Evolutionary conservation across 108 stramenopile species (phyloP).

Genomic region (Cyclotella atomus): DNA sequence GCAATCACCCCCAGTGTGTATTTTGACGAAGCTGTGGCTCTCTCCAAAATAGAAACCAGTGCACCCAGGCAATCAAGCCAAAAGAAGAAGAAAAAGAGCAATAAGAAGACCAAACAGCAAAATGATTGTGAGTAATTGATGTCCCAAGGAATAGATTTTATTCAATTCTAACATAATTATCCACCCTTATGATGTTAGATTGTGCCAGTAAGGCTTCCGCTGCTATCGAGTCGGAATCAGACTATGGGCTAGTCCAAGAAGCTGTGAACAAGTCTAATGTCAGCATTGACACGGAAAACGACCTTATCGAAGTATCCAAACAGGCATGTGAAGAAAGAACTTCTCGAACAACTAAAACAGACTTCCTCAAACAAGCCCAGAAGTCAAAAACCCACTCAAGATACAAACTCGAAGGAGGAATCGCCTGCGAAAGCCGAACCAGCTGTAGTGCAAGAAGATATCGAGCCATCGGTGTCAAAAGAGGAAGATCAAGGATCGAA

Average conservation of each 20-base stretch:
- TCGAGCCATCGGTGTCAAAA: background rate
- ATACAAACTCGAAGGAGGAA: too few relatives aligned
- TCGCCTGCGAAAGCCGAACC: too few relatives aligned
- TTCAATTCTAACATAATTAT: too few relatives aligned
- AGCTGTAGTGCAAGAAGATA: background rate
- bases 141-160: too few relatives aligned
- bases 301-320: slow-evolving; percentile 14
- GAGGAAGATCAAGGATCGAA: background rate
- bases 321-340: background rate
- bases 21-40: slow-evolving; percentile 5
- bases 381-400: too few relatives aligned
- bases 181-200: too few relatives aligned
- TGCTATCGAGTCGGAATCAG: slow-evolving; percentile 15
- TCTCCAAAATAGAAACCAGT: background rate
- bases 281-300: slow-evolving; percentile 21
- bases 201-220: slow-evolving; percentile 9
- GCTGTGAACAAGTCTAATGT: background rate
- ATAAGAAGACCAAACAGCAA: background rate
- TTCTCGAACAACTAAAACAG: background rate
- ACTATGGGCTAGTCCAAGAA: slow-evolving; percentile 6
- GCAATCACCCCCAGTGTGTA: slow-evolving; percentile 13
- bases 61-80: background rate
- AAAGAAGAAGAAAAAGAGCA: slow-evolving; percentile 27
- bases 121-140: too few relatives aligned
- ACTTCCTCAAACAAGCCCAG: background rate